Evolutionary conservation across 2,329 filamentous ascomycete genomes (phyloP).

Genomic region (Exophiala calicioides): DNA sequence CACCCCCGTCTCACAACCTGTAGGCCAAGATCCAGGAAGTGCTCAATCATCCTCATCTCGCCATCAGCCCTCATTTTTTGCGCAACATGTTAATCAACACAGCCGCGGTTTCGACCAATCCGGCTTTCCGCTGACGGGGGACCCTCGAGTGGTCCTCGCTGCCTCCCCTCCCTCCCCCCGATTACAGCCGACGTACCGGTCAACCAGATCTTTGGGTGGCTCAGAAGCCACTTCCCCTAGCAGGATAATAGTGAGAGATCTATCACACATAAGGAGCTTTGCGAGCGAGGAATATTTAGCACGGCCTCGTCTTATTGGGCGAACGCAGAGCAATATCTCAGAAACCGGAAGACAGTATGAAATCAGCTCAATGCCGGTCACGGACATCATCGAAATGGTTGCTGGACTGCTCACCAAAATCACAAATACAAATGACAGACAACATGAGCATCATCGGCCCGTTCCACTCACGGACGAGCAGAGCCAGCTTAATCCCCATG

Average conservation of each 20-base stretch:
- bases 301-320: slow-evolving; percentile 49
- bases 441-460: slow-evolving; percentile 85
- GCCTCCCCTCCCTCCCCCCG: slow-evolving; percentile 49
- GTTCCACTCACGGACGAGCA: slow-evolving; percentile 63
- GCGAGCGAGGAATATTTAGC: slow-evolving; percentile 73
- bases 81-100: slow-evolving; percentile 27
- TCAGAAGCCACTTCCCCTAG: slow-evolving; percentile 52
- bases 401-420: slow-evolving; percentile 95
- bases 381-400: slow-evolving; percentile 98
- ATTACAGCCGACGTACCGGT: slow-evolving; percentile 47
- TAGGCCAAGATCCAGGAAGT: slow-evolving; percentile 11
- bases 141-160: slow-evolving; percentile 34
- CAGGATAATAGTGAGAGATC: slow-evolving; percentile 78
- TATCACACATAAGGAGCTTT: slow-evolving; percentile 88
- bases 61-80: slow-evolving; percentile 16
- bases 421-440: slow-evolving; percentile 90
- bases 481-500: slow-evolving; percentile 62
- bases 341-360: slow-evolving; percentile 71
- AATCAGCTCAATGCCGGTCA: slow-evolving; percentile 95
- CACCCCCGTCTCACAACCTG: slow-evolving; percentile 17
- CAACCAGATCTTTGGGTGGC: slow-evolving; percentile 44
- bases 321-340: slow-evolving; percentile 47
- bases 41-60: slow-evolving; percentile 14
- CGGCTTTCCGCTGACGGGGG: slow-evolving; percentile 34
- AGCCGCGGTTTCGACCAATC: slow-evolving; percentile 32